Conservation (phyloP, 192 early-diverging fungal species). For the Polychytrium aggregatum region DNA sequence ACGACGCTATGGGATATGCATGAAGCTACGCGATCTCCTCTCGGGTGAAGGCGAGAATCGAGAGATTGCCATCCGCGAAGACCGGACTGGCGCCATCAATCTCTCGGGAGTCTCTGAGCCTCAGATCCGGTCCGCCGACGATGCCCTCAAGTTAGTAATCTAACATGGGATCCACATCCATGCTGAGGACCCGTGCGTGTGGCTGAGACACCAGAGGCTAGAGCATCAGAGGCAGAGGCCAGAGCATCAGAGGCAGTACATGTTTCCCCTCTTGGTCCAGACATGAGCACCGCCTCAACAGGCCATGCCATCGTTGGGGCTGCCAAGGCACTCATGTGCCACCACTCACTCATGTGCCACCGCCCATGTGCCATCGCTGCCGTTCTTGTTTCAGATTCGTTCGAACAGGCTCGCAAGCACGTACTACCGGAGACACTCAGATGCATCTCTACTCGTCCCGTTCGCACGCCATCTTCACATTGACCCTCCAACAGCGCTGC, state of each 20-base stretch:
- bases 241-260: too few relatives aligned
- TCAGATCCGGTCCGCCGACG: too few relatives aligned
- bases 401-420: constrained; percentile 20
- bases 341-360: too few relatives aligned
- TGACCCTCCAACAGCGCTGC: constrained; percentile 24
- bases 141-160: too few relatives aligned
- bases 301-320: too few relatives aligned
- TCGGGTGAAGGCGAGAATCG: constrained; percentile 10
- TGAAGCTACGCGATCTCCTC: constrained; percentile 32
- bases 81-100: constrained; percentile 25
- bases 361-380: too few relatives aligned
- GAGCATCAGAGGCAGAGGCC: too few relatives aligned
- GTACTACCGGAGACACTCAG: constrained; percentile 39
- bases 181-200: constrained; percentile 11
- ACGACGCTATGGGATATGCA: background rate
- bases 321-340: too few relatives aligned
- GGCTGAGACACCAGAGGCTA: too few relatives aligned
- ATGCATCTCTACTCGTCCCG: constrained; percentile 33
- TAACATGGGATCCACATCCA: constrained; percentile 11
- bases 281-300: too few relatives aligned
- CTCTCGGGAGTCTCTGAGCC: constrained; percentile 30
- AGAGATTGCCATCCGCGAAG: constrained; percentile 36
- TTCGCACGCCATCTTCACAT: constrained; percentile 37
- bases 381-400: too few relatives aligned
- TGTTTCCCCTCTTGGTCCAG: too few relatives aligned